Evolutionary conservation across 345 rosid species (phyloP), one percentile per base, ranked within the genome.

Genomic region (Kernera saxatilis): DNA sequence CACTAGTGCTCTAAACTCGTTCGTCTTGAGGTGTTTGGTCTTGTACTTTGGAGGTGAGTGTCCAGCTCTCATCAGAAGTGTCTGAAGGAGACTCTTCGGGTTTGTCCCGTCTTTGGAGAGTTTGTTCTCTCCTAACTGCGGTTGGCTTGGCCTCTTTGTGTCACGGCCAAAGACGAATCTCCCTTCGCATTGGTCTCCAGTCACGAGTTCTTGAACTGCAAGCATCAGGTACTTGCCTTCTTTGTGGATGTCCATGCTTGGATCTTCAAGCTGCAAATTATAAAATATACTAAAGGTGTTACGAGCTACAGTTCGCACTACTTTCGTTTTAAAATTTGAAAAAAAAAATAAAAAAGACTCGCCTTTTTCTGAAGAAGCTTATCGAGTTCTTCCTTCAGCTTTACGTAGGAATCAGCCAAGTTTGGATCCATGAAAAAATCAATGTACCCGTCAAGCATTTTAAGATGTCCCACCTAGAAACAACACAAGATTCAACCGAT

Each of bases 11-110:
- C 98, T 82, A 62, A 87, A 94, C 84, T 94, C 99, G 33, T 94
- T 91, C 0, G 97, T 86, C 81, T 91, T 88, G 9, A 94, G 89
- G 76, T 91, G 99, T 80, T 94, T 94, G 0, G 93, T 86, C 73
- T 89, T 94, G 86, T 94, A 94, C 41, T 86, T 94, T 25, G 99
- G 99, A 79, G 99, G 98, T 25, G 97, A 87, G 76, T 94, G 97
- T 37, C 96, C 98, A 1, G 99, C 98, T 77, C 99, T 82, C 98
- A 89, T 89, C 77, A 94, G 55, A 63, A 89, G 84, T 39, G 98
- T 94, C 51, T 94, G 99, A 41, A 94, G 83, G 79, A 91, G 86
- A 84, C 96, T 89, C 81, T 94, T 91, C 0, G 99, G 98, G 69
- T 94, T 94, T 37, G 93, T 84, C 69, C 99, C 98, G 32, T 91